Evolutionary conservation across 129 eudicot genomes (phyloP).

Genomic region (Dittrichia graveolens): DNA sequence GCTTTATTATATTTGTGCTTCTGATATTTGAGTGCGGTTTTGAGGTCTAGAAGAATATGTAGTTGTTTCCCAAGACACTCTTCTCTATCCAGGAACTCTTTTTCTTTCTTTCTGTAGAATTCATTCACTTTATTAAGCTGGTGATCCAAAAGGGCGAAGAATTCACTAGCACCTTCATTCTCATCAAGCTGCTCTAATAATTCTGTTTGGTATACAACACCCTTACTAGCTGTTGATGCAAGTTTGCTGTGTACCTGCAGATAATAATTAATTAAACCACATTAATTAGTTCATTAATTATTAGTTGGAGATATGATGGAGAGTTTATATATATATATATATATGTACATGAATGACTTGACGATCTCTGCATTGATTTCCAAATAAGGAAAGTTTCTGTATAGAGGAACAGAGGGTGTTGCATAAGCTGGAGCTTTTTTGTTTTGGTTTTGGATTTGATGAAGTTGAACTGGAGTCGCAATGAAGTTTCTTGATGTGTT

Average conservation of each 20-base stretch:
- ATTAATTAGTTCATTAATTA: slow-evolving; percentile 9
- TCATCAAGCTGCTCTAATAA: slow-evolving; percentile 75
- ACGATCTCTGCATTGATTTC: slow-evolving; percentile 46
- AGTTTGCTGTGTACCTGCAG: slow-evolving; percentile 83
- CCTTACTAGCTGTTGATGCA: slow-evolving; percentile 56
- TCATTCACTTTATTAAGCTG: slow-evolving; percentile 97
- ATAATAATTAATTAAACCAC: slow-evolving; percentile 21
- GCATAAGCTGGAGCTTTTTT: slow-evolving; percentile 36
- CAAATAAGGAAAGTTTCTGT: slow-evolving; percentile 55
- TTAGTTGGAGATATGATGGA: no score
- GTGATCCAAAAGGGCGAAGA: slow-evolving; percentile 75
- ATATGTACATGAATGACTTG: slow-evolving; percentile 68
- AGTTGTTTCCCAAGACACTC: slow-evolving; percentile 71
- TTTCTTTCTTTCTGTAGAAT: slow-evolving; percentile 73
- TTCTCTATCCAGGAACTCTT: slow-evolving; percentile 87
- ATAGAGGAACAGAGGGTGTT: slow-evolving; percentile 50
- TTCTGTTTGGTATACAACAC: slow-evolving; percentile 79
- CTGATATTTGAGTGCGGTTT: slow-evolving; percentile 52
- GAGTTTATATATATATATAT: background rate
- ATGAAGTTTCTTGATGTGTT: slow-evolving; percentile 77
- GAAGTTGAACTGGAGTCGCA: slow-evolving; percentile 35
- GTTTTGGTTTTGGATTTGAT: slow-evolving; percentile 30
- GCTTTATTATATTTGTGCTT: slow-evolving; percentile 25
- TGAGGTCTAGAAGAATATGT: slow-evolving; percentile 68
- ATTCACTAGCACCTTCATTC: slow-evolving; percentile 66